Conservation (phyloP, 176 grass and related monocot species). For the Lolium perenne region DNA sequence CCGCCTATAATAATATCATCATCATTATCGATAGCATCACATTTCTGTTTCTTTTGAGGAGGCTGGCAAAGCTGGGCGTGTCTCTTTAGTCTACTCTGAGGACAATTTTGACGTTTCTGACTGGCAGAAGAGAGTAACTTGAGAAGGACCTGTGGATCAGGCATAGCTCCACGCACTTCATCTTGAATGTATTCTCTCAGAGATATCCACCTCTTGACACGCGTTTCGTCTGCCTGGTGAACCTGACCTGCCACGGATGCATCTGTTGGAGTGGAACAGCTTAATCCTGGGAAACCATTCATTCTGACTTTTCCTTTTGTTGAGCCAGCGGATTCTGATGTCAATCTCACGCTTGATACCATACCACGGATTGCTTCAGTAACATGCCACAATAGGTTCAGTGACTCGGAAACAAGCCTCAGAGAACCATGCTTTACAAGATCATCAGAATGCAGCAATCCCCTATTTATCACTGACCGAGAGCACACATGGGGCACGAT, state of each 20-base stretch:
- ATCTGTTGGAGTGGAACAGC: constrained; percentile 50
- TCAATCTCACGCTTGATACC: constrained; percentile 27
- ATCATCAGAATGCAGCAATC: constrained; percentile 83
- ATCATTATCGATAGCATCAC: constrained; percentile 35
- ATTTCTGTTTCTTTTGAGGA: constrained; percentile 67
- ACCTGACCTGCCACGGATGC: constrained; percentile 33
- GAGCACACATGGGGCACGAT: constrained; percentile 70
- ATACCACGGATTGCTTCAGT: constrained; percentile 55
- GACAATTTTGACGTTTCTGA: constrained; percentile 56
- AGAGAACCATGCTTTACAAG: constrained; percentile 89
- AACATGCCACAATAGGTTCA: constrained; percentile 65
- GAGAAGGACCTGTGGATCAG: constrained; percentile 90
- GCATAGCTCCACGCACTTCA: constrained; percentile 64
- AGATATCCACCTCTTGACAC: constrained; percentile 59
- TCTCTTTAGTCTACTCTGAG: constrained; percentile 54
- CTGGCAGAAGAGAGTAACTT: constrained; percentile 82
- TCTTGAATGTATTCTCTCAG: constrained; percentile 82
- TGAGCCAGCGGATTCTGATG: constrained; percentile 35
- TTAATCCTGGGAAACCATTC: constrained; percentile 49
- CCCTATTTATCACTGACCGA: constrained; percentile 81
- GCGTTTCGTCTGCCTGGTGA: constrained; percentile 42
- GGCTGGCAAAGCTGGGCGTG: constrained; percentile 45
- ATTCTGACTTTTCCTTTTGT: constrained; percentile 35
- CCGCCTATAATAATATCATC: constrained; percentile 74
- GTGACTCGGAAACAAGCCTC: constrained; percentile 74